Conservation (phyloP, 1,139 yeast genomes). For the Taiozyma sp. region DNA sequence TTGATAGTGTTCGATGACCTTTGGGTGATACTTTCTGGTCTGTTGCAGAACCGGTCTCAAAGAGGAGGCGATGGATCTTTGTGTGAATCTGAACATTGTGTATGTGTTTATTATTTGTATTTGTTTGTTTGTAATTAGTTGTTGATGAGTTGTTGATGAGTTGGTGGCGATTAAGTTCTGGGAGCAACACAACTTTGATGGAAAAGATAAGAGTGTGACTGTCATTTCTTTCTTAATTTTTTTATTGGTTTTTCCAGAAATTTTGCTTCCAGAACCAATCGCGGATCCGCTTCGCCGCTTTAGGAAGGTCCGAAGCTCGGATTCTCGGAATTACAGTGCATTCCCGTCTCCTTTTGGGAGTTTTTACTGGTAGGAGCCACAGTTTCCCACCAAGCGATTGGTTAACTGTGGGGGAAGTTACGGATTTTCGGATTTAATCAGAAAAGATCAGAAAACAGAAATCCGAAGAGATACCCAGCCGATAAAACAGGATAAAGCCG, state of each 20-base stretch:
- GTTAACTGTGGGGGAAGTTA: no score
- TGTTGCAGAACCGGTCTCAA: constrained; percentile 20
- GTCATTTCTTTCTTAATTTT: background rate
- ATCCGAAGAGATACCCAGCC: no score
- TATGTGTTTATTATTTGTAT: background rate
- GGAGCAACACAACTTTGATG: no score
- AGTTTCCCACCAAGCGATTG: background rate
- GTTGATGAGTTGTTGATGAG: no score
- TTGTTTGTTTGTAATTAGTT: background rate
- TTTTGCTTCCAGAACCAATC: background rate
- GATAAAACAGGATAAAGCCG: no score
- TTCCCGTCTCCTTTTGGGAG: background rate
- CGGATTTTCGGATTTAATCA: no score
- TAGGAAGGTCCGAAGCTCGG: background rate
- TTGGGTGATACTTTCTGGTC: constrained; percentile 56
- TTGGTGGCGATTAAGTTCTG: no score
- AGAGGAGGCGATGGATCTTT: constrained; percentile 12
- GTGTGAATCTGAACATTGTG: constrained; percentile 18
- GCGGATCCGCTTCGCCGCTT: background rate
- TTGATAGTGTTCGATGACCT: constrained; percentile 87
- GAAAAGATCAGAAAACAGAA: no score
- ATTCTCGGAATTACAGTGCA: background rate
- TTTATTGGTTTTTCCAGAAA: background rate
- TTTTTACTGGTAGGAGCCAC: background rate
- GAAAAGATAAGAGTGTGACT: background rate